Evolutionary conservation across 495 filamentous ascomycete genomes (phyloP).

Genomic region (Diplogelasinospora grovesii): DNA sequence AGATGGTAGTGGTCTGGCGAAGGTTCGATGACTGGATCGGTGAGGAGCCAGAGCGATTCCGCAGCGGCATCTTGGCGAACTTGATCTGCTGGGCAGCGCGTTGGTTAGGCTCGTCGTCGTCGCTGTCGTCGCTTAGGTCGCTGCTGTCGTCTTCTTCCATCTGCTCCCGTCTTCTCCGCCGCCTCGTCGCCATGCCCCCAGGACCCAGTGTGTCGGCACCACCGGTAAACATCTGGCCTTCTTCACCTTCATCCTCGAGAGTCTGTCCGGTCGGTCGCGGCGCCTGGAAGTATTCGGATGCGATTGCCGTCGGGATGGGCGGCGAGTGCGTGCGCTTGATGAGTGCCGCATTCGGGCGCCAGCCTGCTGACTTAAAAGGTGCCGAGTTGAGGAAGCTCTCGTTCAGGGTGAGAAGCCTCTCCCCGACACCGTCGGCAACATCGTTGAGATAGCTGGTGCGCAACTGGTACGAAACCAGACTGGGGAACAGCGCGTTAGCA

Average conservation of each 20-base stretch:
- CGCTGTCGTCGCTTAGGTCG: conserved; percentile 92
- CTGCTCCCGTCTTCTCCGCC: conserved; percentile 61
- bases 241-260: conserved; percentile 72
- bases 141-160: conserved; percentile 95
- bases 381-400: conserved; percentile 83
- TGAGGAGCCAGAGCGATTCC: conserved; percentile 78
- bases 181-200: conserved; percentile 47
- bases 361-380: conserved; percentile 93
- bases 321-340: conserved; percentile 92
- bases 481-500: conserved; percentile 26
- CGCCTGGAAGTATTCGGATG: conserved; percentile 88
- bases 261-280: conserved; percentile 46
- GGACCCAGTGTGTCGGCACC: conserved; percentile 68
- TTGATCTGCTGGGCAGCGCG: conserved; percentile 73
- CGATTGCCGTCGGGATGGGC: conserved; percentile 84
- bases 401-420: conserved; percentile 90
- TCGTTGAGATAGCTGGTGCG: conserved; percentile 84
- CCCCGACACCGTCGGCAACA: conserved; percentile 92
- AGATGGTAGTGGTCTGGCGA: conserved; percentile 34
- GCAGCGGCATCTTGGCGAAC: conserved; percentile 90
- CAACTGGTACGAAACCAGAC: conserved; percentile 88
- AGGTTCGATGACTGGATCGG: conserved; percentile 61
- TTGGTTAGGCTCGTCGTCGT: conserved; percentile 79
- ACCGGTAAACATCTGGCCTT: conserved; percentile 71
- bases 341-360: conserved; percentile 68